Conservation (phyloP, 331 rosid genomes). For the Dryas integrifolia region DNA sequence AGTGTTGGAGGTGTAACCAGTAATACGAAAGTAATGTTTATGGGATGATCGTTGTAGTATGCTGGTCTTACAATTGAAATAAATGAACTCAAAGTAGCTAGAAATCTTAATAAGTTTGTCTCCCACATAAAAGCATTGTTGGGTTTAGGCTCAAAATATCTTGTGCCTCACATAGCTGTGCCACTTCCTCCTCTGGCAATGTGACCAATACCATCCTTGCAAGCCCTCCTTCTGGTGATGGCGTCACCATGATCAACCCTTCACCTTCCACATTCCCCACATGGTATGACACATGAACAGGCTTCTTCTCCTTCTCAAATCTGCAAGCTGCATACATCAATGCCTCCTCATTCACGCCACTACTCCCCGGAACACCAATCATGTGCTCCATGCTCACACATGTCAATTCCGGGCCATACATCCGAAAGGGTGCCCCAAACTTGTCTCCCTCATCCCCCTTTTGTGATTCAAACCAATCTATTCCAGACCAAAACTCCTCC, state of each 20-base stretch:
- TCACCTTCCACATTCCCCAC: slow-evolving; percentile 54
- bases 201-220: slow-evolving; percentile 51
- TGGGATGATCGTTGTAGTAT: too few species aligned
- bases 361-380: background rate
- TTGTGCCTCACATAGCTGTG: slow-evolving; percentile 37
- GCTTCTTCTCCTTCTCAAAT: slow-evolving; percentile 33
- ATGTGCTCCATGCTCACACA: slow-evolving; percentile 62
- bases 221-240: slow-evolving; percentile 48
- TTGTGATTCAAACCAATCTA: slow-evolving; percentile 43
- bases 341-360: background rate
- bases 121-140: slow-evolving; percentile 30
- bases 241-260: slow-evolving; percentile 64
- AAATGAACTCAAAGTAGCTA: background rate
- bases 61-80: background rate
- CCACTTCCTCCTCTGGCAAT: slow-evolving; percentile 45
- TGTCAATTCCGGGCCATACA: slow-evolving; percentile 57
- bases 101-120: background rate
- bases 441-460: slow-evolving; percentile 28
- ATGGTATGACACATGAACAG: slow-evolving; percentile 56
- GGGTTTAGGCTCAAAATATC: slow-evolving; percentile 48
- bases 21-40: too few species aligned
- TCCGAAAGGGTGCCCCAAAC: slow-evolving; percentile 24
- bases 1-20: too few species aligned
- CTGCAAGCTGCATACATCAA: slow-evolving; percentile 30
- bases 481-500: slow-evolving; percentile 31